Conservation (phyloP, 345 rosid genomes). For the Passiflora organensis region DNA sequence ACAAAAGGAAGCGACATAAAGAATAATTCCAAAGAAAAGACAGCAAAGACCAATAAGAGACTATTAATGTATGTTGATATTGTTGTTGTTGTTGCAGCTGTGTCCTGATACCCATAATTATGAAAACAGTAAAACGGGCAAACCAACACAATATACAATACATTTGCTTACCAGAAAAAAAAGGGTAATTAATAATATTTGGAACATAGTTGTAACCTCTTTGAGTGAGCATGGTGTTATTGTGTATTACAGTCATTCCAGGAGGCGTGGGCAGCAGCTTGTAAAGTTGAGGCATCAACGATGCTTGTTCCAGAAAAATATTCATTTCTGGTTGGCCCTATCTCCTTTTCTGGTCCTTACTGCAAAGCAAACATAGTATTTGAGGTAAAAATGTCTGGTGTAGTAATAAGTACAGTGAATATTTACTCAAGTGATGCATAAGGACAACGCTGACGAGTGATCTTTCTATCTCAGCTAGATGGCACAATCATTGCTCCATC, state of each 20-base stretch:
- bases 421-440: constrained; percentile 48
- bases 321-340: constrained; percentile 79
- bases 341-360: constrained; percentile 91
- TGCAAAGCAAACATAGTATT: constrained; percentile 73
- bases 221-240: constrained; percentile 11
- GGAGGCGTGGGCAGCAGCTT: constrained; percentile 86
- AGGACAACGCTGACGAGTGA: constrained; percentile 38
- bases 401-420: constrained; percentile 28
- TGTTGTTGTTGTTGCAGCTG: too few species aligned
- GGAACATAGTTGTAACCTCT: too few species aligned
- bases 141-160: too few species aligned
- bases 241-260: constrained; percentile 65
- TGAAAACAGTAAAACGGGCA: too few species aligned
- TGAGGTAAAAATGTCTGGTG: background rate
- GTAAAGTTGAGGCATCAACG: constrained; percentile 69
- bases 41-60: constrained; percentile 23
- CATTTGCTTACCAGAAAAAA: too few species aligned
- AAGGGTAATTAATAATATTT: too few species aligned
- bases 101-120: too few species aligned
- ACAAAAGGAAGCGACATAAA: constrained; percentile 8
- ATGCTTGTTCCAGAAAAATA: constrained; percentile 47
- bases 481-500: constrained; percentile 83
- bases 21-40: constrained; percentile 19
- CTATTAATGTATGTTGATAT: too few species aligned
- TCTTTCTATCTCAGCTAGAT: constrained; percentile 70